phyloP scores from a whole-genome alignment of 106 monocot genomes.

The Allium fistulosum region DNA sequence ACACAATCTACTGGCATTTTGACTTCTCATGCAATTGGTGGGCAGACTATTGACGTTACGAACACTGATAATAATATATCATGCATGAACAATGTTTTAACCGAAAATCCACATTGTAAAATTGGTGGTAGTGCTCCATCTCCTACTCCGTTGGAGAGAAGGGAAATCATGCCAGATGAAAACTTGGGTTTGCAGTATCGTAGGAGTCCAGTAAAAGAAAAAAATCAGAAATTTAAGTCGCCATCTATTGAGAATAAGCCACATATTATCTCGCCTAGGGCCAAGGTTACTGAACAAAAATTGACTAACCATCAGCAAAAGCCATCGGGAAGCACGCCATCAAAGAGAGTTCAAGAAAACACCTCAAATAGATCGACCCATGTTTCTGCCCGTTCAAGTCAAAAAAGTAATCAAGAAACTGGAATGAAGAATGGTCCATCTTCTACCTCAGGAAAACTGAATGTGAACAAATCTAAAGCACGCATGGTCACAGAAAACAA shows the following conservation, averaged over 20 bases:
- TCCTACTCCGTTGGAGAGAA: constrained; percentile 11
- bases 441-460: constrained; percentile 30
- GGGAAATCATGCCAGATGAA: constrained; percentile 20
- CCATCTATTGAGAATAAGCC: constrained; percentile 18
- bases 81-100: constrained; percentile 10
- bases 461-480: constrained; percentile 35
- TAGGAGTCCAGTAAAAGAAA: constrained; percentile 20
- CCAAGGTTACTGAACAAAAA: constrained; percentile 27
- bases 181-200: not conserved
- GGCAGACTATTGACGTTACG: not conserved
- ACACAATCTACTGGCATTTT: constrained; percentile 13
- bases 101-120: constrained; percentile 12
- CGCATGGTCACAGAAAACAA: constrained; percentile 33
- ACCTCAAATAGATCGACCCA: constrained; percentile 29
- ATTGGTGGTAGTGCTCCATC: constrained; percentile 8
- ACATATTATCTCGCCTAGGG: constrained; percentile 19
- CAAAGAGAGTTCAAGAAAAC: constrained; percentile 28
- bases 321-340: constrained; percentile 8
- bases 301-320: constrained; percentile 17
- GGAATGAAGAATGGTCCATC: constrained; percentile 26
- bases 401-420: constrained; percentile 14
- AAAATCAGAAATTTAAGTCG: constrained; percentile 9
- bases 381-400: constrained; percentile 12
- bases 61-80: not conserved
- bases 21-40: constrained; percentile 13